Conservation (phyloP, 1,284 basidiomycete genomes). For the Apiotrichum domesticum region DNA sequence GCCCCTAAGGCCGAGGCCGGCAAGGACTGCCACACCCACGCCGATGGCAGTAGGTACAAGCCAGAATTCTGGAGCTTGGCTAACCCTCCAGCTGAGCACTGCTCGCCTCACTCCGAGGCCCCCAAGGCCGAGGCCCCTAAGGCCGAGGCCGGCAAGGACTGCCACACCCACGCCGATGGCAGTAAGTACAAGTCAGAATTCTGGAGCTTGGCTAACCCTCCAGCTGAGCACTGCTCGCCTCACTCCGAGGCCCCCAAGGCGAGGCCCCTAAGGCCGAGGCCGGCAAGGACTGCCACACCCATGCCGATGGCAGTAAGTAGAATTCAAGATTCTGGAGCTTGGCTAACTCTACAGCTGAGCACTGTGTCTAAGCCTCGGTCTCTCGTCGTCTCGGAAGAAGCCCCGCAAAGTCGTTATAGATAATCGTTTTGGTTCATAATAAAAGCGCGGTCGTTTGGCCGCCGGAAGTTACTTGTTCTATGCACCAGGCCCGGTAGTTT, state of each 20-base stretch:
- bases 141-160: conserved; percentile 20
- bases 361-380: no score
- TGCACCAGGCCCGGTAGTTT: no score
- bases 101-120: background rate
- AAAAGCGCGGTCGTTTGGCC: no score
- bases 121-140: conserved; percentile 8
- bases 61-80: no score
- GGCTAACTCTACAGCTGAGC: no score
- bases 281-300: conserved; percentile 36
- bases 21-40: no score
- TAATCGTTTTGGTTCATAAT: no score
- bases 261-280: conserved; percentile 15
- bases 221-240: background rate
- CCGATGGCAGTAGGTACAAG: conserved; percentile 23
- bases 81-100: background rate
- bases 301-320: conserved; percentile 28
- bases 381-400: no score
- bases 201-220: no score
- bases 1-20: conserved; percentile 10
- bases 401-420: no score
- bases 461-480: no score
- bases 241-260: background rate
- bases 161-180: conserved; percentile 42
- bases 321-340: no score
- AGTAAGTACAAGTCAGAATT: background rate